These are phyloP conservation scores for Biscogniauxia mediterranea DNA, from an alignment of 2,329 filamentous ascomycete species.

Conservation along the genomic window DNA sequence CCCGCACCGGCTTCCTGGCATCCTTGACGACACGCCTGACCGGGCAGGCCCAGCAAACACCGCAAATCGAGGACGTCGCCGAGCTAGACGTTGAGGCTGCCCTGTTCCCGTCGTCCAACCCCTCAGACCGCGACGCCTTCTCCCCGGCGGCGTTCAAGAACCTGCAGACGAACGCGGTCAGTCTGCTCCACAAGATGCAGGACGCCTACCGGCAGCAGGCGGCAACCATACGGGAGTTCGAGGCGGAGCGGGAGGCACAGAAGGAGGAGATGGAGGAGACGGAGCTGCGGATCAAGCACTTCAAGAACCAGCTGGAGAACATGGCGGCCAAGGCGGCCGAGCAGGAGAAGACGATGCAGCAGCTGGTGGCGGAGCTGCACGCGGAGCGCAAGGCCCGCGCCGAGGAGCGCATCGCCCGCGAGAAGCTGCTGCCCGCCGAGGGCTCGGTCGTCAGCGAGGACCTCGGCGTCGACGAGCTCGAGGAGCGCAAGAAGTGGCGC, in stretches of 20 bases:
- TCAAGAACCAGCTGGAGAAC: conserved; percentile 59
- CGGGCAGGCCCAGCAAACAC: conserved; percentile 24
- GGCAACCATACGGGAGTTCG: conserved; percentile 48
- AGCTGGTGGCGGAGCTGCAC: conserved; percentile 49
- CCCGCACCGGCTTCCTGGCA: conserved; percentile 46
- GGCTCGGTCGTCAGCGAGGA: conserved; percentile 51
- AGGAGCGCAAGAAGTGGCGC: conserved; percentile 43
- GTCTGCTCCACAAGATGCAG: conserved; percentile 56
- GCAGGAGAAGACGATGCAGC: conserved; percentile 51
- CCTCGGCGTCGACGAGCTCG: conserved; percentile 49
- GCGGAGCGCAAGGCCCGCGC: conserved; percentile 48
- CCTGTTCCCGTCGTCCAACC: conserved; percentile 48
- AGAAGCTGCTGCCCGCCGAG: conserved; percentile 35
- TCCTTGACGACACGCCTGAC: conserved; percentile 42
- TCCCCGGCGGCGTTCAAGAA: conserved; percentile 61
- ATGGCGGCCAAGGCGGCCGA: conserved; percentile 54
- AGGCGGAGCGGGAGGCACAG: conserved; percentile 52
- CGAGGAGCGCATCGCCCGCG: conserved; percentile 37
- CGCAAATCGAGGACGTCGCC: conserved; percentile 48
- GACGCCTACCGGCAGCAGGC: conserved; percentile 56
- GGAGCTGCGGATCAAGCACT: conserved; percentile 49
- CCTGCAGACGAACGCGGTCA: conserved; percentile 56
- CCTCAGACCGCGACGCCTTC: conserved; percentile 48
- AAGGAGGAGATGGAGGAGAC: conserved; percentile 57
- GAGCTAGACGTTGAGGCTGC: conserved; percentile 54